Evolutionary conservation across 805 yeast genomes (phyloP).

Genomic region (Barnettozyma populi): DNA sequence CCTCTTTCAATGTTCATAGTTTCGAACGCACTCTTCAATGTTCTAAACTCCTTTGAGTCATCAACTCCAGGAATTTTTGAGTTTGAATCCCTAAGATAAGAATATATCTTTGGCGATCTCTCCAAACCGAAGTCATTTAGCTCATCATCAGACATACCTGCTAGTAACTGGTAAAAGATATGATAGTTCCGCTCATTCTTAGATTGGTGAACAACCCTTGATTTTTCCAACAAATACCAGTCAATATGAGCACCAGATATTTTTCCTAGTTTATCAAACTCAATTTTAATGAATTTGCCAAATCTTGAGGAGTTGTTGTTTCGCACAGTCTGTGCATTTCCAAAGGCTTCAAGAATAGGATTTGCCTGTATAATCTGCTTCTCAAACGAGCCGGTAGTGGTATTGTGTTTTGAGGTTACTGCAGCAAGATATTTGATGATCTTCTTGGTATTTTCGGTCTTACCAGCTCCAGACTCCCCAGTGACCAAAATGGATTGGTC

Average conservation of each 20-base stretch:
- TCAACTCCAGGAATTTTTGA: conserved; percentile 64
- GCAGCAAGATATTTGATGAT: conserved; percentile 88
- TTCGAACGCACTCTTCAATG: conserved; percentile 60
- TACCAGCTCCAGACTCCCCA: conserved; percentile 99
- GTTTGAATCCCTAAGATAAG: conserved; percentile 54
- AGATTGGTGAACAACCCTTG: conserved; percentile 80
- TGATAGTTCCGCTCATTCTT: conserved; percentile 85
- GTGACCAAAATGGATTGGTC: conserved; percentile 95
- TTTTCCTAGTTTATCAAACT: conserved; percentile 55
- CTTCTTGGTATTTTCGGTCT: conserved; percentile 94
- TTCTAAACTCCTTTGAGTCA: conserved; percentile 63
- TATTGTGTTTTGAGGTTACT: conserved; percentile 42
- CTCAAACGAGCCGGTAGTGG: conserved; percentile 48
- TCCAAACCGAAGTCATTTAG: conserved; percentile 42
- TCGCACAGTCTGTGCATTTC: conserved; percentile 92
- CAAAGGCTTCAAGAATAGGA: conserved; percentile 93
- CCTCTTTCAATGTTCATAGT: conserved; percentile 61
- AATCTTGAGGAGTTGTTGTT: conserved; percentile 94
- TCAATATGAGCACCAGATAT: conserved; percentile 89
- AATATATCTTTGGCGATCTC: conserved; percentile 35
- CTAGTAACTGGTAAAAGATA: conserved; percentile 75
- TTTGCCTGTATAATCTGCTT: conserved; percentile 86
- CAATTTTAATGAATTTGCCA: conserved; percentile 91
- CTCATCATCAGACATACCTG: conserved; percentile 53
- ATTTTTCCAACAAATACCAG: conserved; percentile 90